phyloP scores from a whole-genome alignment of 331 rosid genomes.

The Phaseolus coccineus region DNA sequence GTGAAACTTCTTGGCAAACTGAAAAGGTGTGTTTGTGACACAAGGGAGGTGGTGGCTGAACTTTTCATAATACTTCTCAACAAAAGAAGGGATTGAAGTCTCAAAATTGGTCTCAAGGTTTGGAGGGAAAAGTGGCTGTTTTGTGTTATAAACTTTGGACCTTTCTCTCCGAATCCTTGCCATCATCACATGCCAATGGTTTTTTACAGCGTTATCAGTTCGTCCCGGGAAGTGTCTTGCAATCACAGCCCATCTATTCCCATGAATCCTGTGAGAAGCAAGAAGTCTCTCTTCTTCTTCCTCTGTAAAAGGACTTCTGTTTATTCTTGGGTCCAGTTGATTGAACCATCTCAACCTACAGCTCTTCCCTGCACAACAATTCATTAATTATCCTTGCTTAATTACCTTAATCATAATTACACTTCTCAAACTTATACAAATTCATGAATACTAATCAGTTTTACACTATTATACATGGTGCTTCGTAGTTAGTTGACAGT shows the following conservation, averaged over 20 bases:
- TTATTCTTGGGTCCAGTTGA: slow-evolving; percentile 93
- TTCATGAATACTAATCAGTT: neutral
- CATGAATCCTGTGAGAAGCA: slow-evolving; percentile 79
- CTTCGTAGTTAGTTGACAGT: too few relatives aligned
- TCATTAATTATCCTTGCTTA: neutral
- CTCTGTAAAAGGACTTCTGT: slow-evolving; percentile 84
- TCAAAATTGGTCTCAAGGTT: slow-evolving; percentile 44
- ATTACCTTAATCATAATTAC: neutral
- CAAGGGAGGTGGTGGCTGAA: slow-evolving; percentile 36
- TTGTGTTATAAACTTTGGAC: slow-evolving; percentile 60
- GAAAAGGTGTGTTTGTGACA: slow-evolving; percentile 47
- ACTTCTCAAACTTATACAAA: neutral
- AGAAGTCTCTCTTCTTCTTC: slow-evolving; percentile 89
- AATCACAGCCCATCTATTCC: slow-evolving; percentile 92
- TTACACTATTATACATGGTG: too few relatives aligned
- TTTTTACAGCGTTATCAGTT: slow-evolving; percentile 94
- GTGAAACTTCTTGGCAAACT: slow-evolving; percentile 45
- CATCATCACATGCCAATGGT: slow-evolving; percentile 99
- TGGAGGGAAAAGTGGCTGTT: slow-evolving; percentile 45
- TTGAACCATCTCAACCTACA: slow-evolving; percentile 99
- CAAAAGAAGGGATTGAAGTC: slow-evolving; percentile 44
- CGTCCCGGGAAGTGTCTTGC: slow-evolving; percentile 95
- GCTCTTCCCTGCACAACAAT: slow-evolving; percentile 71
- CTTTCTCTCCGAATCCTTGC: slow-evolving; percentile 74
- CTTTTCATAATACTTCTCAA: slow-evolving; percentile 52